These are phyloP conservation scores for Thalassiosira mediterranea DNA, from an alignment of 352 stramenopile genomes.

Conservation along the genomic window DNA sequence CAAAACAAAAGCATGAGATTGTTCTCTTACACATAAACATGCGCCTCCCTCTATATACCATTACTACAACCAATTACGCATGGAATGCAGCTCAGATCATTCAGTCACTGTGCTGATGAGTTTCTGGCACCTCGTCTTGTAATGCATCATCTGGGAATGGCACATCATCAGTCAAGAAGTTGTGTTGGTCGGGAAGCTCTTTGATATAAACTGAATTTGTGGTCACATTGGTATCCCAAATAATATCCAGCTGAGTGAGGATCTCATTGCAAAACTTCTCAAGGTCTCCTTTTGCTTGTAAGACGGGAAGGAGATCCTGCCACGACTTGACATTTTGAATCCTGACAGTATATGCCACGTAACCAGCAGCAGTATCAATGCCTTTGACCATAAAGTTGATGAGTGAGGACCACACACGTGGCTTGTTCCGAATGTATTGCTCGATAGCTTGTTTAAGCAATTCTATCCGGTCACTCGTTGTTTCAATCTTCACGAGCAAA, in stretches of 20 bases:
- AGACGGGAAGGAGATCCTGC: constrained; percentile 63
- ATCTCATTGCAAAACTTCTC: constrained; percentile 51
- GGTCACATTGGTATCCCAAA: too few relatives aligned
- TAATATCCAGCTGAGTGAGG: constrained; percentile 27
- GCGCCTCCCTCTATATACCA: too few relatives aligned
- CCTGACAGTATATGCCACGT: constrained; percentile 50
- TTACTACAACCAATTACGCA: too few relatives aligned
- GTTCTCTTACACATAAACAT: too few relatives aligned
- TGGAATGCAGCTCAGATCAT: too few relatives aligned
- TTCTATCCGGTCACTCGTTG: constrained; percentile 54
- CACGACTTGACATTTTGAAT: constrained; percentile 67
- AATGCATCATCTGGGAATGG: too few relatives aligned
- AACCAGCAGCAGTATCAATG: constrained; percentile 52
- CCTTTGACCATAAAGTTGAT: constrained; percentile 57
- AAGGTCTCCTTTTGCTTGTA: constrained; percentile 56
- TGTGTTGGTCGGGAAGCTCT: constrained; percentile 15
- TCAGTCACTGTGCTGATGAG: too few relatives aligned
- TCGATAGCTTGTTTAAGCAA: constrained; percentile 64
- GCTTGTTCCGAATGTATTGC: constrained; percentile 65
- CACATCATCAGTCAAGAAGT: too few relatives aligned
- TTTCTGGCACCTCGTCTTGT: too few relatives aligned
- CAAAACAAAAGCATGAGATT: too few relatives aligned
- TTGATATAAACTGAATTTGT: constrained; percentile 39
- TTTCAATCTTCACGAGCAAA: constrained; percentile 52
- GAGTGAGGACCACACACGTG: constrained; percentile 62